Base-by-base conservation (phyloP, 2,329 filamentous ascomycete genomes). In the Onygenales sp. region DNA sequence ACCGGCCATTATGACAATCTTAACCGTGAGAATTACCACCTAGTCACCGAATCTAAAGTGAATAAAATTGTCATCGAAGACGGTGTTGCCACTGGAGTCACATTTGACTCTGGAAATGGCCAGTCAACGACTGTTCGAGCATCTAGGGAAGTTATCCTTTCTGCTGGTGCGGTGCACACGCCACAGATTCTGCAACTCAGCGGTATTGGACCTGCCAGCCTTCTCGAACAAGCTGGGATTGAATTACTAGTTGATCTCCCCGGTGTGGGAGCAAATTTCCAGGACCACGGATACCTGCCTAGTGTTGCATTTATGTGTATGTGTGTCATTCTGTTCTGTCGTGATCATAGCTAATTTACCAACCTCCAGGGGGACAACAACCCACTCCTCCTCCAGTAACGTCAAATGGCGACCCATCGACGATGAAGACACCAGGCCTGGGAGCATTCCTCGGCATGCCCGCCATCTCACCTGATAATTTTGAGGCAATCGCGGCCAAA, bases 181-280 rank as follows among this genome's bases (percentile, higher is more conserved):
- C 7, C 61, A 2, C 68, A 76, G 49, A 64, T 78, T 14, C 66
- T 79, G 1, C 72, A 77, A 55, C 64, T 74, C 4, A 76, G 73
- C 39, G 76, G 76, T 3, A 68, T 78, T 14, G 76, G 76, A 0
- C 63, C 67, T 6, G 56, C 59, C 8, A 56, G 58, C 11, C 57
- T 74, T 1, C 60, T 79, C 9, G 53, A 66, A 0, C 59, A 58
- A 7, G 62, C 71, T 33, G 63, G 62, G 1, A 74, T 79, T 10
- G 56, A 64, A 0, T 60, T 72, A 0, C 54, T 76, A 2, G 64
- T 69, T 0, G 69, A 77, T 52, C 64, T 78, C 0, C 74, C 77
- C 0, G 74, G 71, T 2, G 76, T 79, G 1, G 76, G 77, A 58
- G 69, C 49, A 31, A 61, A 60, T 42, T 56, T 62, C 9, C 59